Percentiles rank a stretch among this genome's conserved stretches.
These are phyloP conservation scores for Mariannaea elegans DNA, from an alignment of 2,329 filamentous ascomycete genomes.

Conservation along the genomic window DNA sequence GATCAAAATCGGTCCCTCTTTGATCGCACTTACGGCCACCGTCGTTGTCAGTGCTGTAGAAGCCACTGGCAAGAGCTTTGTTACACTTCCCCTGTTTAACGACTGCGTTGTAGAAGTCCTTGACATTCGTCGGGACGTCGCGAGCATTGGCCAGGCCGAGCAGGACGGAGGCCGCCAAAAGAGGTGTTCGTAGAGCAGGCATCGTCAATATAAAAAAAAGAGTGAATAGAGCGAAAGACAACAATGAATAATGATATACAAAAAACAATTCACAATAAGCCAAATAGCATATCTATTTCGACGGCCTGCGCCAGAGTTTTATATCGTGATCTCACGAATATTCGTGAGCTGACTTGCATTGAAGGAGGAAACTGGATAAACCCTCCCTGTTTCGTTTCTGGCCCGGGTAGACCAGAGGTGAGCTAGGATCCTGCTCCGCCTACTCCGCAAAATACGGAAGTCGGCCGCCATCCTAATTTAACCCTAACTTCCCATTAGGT, in stretches of 20 bases:
- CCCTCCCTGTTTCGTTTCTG: background rate
- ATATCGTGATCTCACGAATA: background rate
- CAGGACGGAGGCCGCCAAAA: conserved; percentile 35
- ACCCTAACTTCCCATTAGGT: no score
- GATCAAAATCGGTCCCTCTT: background rate
- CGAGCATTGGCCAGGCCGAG: conserved; percentile 37
- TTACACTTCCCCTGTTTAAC: conserved; percentile 48
- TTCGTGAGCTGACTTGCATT: background rate
- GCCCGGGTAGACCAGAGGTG: no score
- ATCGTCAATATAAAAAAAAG: conserved; percentile 13
- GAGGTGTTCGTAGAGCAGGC: conserved; percentile 30
- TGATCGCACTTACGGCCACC: conserved; percentile 44
- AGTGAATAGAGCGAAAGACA: background rate
- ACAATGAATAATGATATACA: background rate
- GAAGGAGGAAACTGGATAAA: background rate
- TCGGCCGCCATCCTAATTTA: background rate
- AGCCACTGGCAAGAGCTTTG: conserved; percentile 49
- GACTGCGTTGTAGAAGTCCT: conserved; percentile 52
- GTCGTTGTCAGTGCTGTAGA: conserved; percentile 50
- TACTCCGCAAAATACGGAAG: no score
- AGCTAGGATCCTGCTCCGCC: no score
- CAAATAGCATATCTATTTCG: conserved; percentile 1
- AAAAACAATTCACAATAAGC: background rate
- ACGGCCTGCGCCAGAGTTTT: conserved; percentile 11
- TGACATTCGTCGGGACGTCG: conserved; percentile 52